Evolutionary conservation across 2,329 filamentous ascomycete genomes (phyloP), one percentile per base, ranked within the genome.

Genomic region (Beauveria bassiana): DNA sequence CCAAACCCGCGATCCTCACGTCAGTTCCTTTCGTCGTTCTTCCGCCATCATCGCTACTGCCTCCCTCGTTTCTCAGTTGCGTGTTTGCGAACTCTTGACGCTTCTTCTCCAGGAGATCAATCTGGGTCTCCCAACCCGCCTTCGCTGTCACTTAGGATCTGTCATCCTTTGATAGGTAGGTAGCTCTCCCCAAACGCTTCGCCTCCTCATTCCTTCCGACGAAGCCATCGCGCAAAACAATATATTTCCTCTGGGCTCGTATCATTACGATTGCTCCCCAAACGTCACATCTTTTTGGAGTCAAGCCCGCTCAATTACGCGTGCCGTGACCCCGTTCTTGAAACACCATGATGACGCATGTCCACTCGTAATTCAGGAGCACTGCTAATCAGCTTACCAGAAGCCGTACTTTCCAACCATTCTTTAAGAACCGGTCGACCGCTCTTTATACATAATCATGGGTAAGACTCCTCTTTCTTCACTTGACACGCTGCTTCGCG

Each of bases 381-480:
- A 40, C 18, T 54, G 50, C 58, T 61, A 49, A 61, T 31, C 28
- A 54, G 6, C 16, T 10, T 31, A 7, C 50, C 66, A 70, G 70
- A 68, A 62, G 61, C 63, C 66, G 69, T 64, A 64, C 72, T 68
- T 74, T 71, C 70, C 67, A 66, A 64, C 65, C 60, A 64, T 65
- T 62, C 66, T 63, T 66, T 65, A 68, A 66, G 63, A 51, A 63
- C 65, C 68, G 66, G 66, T 66, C 70, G 72, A 70, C 65, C 70
- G 72, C 68, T 74, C 72, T 70, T 74, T 72, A 72, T 71, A 73
- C 64, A 73, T 74, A 69, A 69, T 70, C 71, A 76, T 76, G 74
- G 74, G 74, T 76, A 76, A 76, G 74, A 70, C 65, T 60, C 61
- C 61, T 69, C 67, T 70, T 74, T 60, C 69, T 66, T 64, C 61